Percentiles rank a stretch among this genome's conserved stretches.
phyloP scores from a whole-genome alignment of 805 yeast genomes.

The baker's yeast (Saccharomyces cerevisiae) region DNA sequence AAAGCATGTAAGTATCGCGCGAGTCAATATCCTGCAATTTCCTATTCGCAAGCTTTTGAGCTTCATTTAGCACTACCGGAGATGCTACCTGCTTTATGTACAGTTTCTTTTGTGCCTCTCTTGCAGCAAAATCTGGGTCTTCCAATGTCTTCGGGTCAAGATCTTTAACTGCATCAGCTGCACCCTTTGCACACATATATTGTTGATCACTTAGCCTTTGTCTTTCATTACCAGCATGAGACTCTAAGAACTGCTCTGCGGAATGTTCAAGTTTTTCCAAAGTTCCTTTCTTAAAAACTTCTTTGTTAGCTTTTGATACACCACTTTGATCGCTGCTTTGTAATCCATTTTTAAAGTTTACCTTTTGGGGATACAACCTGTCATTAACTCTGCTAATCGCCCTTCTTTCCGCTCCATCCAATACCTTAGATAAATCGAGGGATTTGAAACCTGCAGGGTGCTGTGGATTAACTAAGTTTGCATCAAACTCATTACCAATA shows the following conservation, averaged over 20 bases:
- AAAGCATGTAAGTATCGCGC: constrained; percentile 6
- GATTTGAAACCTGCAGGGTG: constrained; percentile 5
- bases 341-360: background rate
- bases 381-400: constrained; percentile 23
- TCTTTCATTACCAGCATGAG: background rate
- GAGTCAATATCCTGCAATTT: constrained; percentile 38
- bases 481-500: background rate
- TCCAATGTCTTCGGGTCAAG: constrained; percentile 31
- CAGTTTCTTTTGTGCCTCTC: constrained; percentile 24
- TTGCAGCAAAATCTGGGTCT: constrained; percentile 40
- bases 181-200: constrained; percentile 34
- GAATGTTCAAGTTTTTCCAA: background rate
- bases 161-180: constrained; percentile 35
- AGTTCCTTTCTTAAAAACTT: background rate
- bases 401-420: constrained; percentile 23
- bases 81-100: constrained; percentile 26
- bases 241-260: background rate
- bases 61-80: constrained; percentile 39
- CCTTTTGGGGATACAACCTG: constrained; percentile 10
- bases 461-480: background rate
- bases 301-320: background rate
- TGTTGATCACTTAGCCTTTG: constrained; percentile 3
- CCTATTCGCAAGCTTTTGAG: constrained; percentile 44
- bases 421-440: constrained; percentile 22
- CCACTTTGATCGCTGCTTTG: background rate